A percentile compares a stretch with the other conserved stretches of the same genome.
phyloP scores from a whole-genome alignment of 1,139 yeast genomes.

The Taphrina flavorubra region DNA sequence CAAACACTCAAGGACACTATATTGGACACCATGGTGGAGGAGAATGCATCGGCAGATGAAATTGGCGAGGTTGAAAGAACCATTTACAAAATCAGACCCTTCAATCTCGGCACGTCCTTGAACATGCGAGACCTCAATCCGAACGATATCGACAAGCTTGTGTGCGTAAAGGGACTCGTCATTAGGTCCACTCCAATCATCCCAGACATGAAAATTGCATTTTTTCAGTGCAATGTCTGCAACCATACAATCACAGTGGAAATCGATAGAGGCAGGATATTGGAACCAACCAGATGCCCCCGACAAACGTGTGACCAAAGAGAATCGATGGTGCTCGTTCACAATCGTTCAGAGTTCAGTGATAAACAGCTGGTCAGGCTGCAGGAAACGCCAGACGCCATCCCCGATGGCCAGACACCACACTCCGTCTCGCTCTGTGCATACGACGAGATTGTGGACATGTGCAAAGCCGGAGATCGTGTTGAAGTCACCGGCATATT shows the following conservation, averaged over 20 bases:
- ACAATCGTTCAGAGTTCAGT: constrained; percentile 89
- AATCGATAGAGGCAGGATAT: constrained; percentile 90
- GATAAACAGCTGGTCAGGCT: constrained; percentile 92
- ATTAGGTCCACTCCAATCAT: constrained; percentile 87
- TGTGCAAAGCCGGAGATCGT: constrained; percentile 95
- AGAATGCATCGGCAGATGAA: constrained; percentile 48
- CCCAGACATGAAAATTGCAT: constrained; percentile 98
- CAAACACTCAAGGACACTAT: constrained; percentile 90
- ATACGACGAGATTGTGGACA: constrained; percentile 93
- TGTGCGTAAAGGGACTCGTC: constrained; percentile 88
- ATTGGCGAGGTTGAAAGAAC: constrained; percentile 58
- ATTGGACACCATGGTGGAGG: constrained; percentile 74
- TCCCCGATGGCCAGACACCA: constrained; percentile 99
- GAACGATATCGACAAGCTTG: constrained; percentile 85
- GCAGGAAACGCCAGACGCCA: constrained; percentile 96
- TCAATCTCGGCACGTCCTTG: constrained; percentile 59
- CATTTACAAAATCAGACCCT: constrained; percentile 87
- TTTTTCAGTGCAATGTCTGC: constrained; percentile 93
- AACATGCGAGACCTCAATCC: constrained; percentile 91
- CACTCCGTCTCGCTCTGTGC: constrained; percentile 93
- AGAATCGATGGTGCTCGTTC: constrained; percentile 88
- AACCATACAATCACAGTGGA: constrained; percentile 91
- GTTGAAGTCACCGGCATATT: constrained; percentile 94
- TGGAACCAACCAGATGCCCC: constrained; percentile 93
- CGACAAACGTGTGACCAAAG: constrained; percentile 82